These are phyloP conservation scores for Aspergillus haitiensis DNA, from an alignment of 495 filamentous ascomycete genomes.

Conservation along the genomic window DNA sequence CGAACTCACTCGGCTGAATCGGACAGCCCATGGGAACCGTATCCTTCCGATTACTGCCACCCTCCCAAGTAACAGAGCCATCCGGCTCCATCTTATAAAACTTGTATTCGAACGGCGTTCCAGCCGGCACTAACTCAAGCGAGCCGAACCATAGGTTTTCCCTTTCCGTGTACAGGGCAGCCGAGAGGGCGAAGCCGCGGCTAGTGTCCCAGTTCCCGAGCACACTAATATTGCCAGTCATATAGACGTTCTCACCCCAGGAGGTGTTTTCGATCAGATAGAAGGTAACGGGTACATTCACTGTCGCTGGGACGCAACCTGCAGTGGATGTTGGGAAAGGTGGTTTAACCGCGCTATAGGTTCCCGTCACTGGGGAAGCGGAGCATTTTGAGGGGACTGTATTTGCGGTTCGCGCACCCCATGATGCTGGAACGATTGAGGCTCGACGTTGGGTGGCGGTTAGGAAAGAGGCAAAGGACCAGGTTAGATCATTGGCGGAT, in stretches of 20 bases:
- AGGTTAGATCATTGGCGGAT: constrained; percentile 57
- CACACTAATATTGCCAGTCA: constrained; percentile 54
- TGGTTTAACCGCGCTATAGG: constrained; percentile 52
- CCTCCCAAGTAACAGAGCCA: constrained; percentile 58
- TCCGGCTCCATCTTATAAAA: constrained; percentile 56
- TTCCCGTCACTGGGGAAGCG: constrained; percentile 53
- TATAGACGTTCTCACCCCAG: constrained; percentile 59
- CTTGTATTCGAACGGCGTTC: constrained; percentile 61
- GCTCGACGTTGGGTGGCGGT: constrained; percentile 51
- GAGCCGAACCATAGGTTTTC: constrained; percentile 57
- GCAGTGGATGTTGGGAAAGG: constrained; percentile 23
- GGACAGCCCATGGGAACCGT: constrained; percentile 49
- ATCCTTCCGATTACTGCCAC: constrained; percentile 57
- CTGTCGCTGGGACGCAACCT: constrained; percentile 43
- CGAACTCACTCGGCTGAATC: too few relatives aligned
- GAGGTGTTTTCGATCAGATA: constrained; percentile 53
- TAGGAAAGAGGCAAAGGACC: constrained; percentile 54
- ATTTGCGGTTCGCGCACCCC: constrained; percentile 52
- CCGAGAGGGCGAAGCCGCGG: constrained; percentile 52
- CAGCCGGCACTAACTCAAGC: constrained; percentile 44
- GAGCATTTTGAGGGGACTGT: constrained; percentile 56
- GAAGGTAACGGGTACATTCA: constrained; percentile 57
- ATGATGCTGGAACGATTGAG: constrained; percentile 53
- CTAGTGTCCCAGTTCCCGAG: constrained; percentile 59
- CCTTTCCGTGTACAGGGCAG: constrained; percentile 56